These are phyloP conservation scores for Cyclostephanos tholiformis DNA, from an alignment of 108 stramenopile genomes.

Conservation along the genomic window DNA sequence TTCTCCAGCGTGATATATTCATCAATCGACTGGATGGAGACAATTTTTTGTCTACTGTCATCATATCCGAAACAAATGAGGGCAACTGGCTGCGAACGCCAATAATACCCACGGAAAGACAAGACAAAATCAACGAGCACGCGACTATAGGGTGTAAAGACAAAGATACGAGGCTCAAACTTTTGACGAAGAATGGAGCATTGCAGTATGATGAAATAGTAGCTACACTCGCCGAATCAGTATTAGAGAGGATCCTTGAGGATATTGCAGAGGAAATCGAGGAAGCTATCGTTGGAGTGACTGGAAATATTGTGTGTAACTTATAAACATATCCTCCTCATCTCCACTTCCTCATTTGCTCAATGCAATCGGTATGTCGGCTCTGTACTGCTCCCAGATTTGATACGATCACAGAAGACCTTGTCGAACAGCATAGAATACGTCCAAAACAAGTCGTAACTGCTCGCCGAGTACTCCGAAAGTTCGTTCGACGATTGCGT, in stretches of 20 bases:
- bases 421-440: conserved; percentile 85
- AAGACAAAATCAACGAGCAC: neutral
- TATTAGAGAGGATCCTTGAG: conserved; percentile 9
- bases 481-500: too few species aligned
- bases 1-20: neutral
- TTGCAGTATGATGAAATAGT: neutral
- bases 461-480: too few species aligned
- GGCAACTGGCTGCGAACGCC: neutral
- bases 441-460: conserved; percentile 88
- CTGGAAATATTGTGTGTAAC: neutral
- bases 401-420: conserved; percentile 45
- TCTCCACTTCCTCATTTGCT: neutral
- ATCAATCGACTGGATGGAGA: neutral
- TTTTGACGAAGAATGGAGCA: neutral
- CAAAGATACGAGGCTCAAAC: too few species aligned
- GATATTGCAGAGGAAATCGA: neutral
- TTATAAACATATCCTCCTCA: neutral
- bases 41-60: neutral
- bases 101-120: neutral
- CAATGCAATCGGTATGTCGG: neutral
- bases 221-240: neutral
- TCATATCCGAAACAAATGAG: neutral
- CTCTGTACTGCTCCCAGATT: neutral
- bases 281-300: neutral
- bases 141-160: neutral